Base-by-base conservation (phyloP, 2,329 filamentous ascomycete species). In the Elsinoe australis region DNA sequence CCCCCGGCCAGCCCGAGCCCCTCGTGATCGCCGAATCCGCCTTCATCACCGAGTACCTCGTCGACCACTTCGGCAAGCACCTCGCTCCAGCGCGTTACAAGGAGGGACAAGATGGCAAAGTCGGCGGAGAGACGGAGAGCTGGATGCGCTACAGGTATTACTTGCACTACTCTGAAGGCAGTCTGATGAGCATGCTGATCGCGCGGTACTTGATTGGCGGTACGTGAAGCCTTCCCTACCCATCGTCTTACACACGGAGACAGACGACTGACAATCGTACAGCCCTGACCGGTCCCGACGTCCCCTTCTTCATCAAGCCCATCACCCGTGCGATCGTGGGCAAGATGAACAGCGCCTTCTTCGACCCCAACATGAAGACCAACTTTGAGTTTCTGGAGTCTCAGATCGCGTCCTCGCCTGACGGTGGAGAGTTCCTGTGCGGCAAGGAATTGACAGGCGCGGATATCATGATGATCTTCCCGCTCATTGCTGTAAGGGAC, bases 141-240 rank as follows among this genome's bases (percentile, higher is more conserved):
- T 82, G 76, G 74, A 59, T 79, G 59, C 69, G 78, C 33, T 79
- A 80, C 58, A 69, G 73, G 59, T 85, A 87, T 61, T 79, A 79
- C 55, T 78, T 95, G 73, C 84, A 95, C 63, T 95, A 89, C 64
- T 74, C 79, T 4, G 90, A 95, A 67, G 90, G 89, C 8, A 86
- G 78, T 52, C 67, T 95, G 52, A 92, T 94, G 82, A 76, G 79
- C 0, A 70, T 80, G 39, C 63, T 92, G 53, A 66, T 89, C 1
- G 65, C 86, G 52, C 68, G 72, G 10, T 61, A 92, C 12, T 67
- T 94, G 19, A 68, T 84, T 15, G 61, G 73, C 36, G 68, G 75
- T 74, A 70, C 57, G 72, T 64, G 9, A 10, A 2, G 4, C 18
- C 14, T 19, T 3, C 15, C 2, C 15, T 12, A 9, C 14, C 46